Conservation (phyloP, 345 rosid species). For the Draba incana region DNA sequence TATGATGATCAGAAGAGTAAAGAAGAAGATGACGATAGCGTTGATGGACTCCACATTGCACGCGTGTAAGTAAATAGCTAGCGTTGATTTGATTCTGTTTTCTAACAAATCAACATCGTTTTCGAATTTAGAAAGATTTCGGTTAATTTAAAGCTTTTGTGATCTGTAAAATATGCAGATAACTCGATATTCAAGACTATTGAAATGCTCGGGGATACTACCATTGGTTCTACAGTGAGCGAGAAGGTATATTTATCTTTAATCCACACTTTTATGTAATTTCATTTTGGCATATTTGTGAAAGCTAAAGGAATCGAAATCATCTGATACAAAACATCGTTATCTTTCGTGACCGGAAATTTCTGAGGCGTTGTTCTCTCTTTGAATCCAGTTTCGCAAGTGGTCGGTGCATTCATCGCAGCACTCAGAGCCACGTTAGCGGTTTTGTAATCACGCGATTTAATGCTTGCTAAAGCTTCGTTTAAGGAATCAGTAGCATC, state of each 20-base stretch:
- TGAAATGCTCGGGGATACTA: constrained; percentile 9
- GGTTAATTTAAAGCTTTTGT: constrained; percentile 15
- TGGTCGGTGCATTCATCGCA: constrained; percentile 46
- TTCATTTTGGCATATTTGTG: constrained; percentile 40
- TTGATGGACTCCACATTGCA: constrained; percentile 51
- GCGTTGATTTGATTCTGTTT: not conserved
- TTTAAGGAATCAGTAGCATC: constrained; percentile 29
- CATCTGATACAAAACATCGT: constrained; percentile 41
- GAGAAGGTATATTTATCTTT: constrained; percentile 21
- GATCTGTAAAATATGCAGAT: constrained; percentile 28
- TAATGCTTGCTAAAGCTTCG: constrained; percentile 28
- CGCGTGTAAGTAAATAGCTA: constrained; percentile 42
- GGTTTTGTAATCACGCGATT: constrained; percentile 33
- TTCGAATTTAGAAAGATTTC: not conserved
- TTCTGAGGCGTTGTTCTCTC: constrained; percentile 29
- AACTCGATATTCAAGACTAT: not conserved
- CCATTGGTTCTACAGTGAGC: constrained; percentile 28
- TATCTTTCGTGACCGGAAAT: constrained; percentile 42
- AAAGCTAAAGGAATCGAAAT: constrained; percentile 47
- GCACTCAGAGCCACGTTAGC: constrained; percentile 41
- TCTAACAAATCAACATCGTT: not conserved
- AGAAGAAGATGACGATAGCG: constrained; percentile 52
- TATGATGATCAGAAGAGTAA: constrained; percentile 38
- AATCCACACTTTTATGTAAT: not conserved
- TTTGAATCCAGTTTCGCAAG: constrained; percentile 53